Evolutionary conservation across 1,284 basidiomycete species (phyloP), one percentile per base, ranked within the genome.

Genomic region (Leccinum subrobustum): DNA sequence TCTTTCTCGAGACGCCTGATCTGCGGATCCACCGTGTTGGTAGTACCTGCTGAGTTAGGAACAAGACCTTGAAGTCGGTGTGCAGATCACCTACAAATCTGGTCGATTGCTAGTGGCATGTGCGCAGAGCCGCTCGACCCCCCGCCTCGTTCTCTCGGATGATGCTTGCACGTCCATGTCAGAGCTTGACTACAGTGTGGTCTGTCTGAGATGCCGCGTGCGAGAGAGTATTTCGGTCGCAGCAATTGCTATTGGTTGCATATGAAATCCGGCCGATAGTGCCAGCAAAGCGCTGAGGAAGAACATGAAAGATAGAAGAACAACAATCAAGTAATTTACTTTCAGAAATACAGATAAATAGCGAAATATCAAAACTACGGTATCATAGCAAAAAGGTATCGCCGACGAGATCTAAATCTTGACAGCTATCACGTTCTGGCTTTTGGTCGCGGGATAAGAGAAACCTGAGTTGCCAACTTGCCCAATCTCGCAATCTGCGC

Each of bases 51-150:
- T 33, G 18, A 9, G 29, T 35, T 20, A 5, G 20, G 33, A 33
- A 51, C 20, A 51, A 51, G 20, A 20, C 20, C 44, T 11, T 44
- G 18, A 18, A 44, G 9, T 11, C 9, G 9, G n/a, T 11, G 9
- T 5, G 42, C n/a, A 16, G 3, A 29, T 16, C 23, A 86, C 85
- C 73, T 70, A 87, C 87, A 86, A 70, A 70, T 86, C 81, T 63
- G 77, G 76, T 56, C 63, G 67, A 61, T 23, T 23, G 2, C 14
- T 11, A 31, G 70, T 63, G 65, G 50, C 56, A 7, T 79, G 74
- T 3, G 63, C 60, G 12, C 71, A 54, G 12, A 88, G 72, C 47
- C 83, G 78, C 50, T 78, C 65, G 25, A 85, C 71, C 54, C 78
- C 78, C 35, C 59, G 55, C 62, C 71, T 72, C 18, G 78, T 76